A percentile compares a stretch with the other conserved stretches of the same genome.
phyloP scores from a whole-genome alignment of 148 eudicot species.

The Talinum fruticosum region DNA sequence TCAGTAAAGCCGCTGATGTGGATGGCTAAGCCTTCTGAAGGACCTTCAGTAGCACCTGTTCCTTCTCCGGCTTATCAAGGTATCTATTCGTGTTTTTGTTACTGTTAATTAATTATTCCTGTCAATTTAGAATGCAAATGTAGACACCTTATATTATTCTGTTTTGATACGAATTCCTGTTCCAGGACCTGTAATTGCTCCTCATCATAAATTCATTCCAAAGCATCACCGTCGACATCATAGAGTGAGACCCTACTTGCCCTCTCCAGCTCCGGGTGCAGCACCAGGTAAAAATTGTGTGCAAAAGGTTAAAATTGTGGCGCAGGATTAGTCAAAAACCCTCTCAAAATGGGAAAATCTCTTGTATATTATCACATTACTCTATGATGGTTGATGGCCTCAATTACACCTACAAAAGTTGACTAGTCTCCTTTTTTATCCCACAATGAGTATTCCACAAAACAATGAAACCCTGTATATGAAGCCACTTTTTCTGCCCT shows the following conservation, averaged over 20 bases:
- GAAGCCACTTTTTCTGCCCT: too few relatives aligned
- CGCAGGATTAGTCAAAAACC: too few relatives aligned
- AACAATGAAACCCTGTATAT: too few relatives aligned
- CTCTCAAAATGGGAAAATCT: too few relatives aligned
- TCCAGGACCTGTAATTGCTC: constrained; percentile 52
- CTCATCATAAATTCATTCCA: constrained; percentile 30
- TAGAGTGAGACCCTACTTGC: constrained; percentile 33
- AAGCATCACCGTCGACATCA: constrained; percentile 45
- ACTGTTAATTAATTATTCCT: neutral
- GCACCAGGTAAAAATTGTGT: constrained; percentile 48
- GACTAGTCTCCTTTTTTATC: neutral
- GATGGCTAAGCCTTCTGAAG: constrained; percentile 32
- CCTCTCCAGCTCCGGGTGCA: constrained; percentile 53
- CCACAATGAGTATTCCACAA: too few relatives aligned
- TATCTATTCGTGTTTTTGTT: constrained; percentile 18
- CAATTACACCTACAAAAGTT: neutral
- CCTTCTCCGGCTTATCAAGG: constrained; percentile 68
- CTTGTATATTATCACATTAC: too few relatives aligned
- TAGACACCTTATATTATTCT: neutral
- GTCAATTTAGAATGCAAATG: neutral
- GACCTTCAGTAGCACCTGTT: constrained; percentile 43
- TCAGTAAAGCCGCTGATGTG: constrained; percentile 14
- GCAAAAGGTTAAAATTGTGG: neutral
- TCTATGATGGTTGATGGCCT: neutral
- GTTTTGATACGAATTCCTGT: constrained; percentile 14